phyloP scores from a whole-genome alignment of 2,329 filamentous ascomycete genomes.

The Trichoderma koningiopsis region DNA sequence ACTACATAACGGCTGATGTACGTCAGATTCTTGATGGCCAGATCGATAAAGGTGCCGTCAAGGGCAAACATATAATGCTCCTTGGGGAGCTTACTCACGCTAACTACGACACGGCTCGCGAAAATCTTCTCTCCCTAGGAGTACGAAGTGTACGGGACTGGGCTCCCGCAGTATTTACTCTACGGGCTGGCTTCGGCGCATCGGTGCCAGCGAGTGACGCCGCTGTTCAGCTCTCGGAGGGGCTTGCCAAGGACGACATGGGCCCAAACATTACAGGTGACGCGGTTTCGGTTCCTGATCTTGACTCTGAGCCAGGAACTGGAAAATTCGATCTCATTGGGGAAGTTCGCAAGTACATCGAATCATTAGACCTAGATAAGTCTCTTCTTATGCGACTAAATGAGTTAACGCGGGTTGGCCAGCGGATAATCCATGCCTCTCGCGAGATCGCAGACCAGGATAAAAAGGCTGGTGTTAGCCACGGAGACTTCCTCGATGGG shows the following conservation, averaged over 20 bases:
- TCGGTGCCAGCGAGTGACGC: slow-evolving; percentile 29
- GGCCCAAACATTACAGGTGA: neutral
- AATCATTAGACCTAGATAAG: slow-evolving; percentile 22
- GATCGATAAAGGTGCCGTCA: neutral
- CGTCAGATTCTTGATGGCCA: slow-evolving; percentile 25
- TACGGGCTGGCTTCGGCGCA: slow-evolving; percentile 20
- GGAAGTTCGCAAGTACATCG: slow-evolving; percentile 28
- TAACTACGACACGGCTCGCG: slow-evolving; percentile 29
- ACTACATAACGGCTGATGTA: slow-evolving; percentile 26
- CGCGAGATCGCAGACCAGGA: slow-evolving; percentile 11
- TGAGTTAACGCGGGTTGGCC: slow-evolving; percentile 29
- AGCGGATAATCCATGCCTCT: slow-evolving; percentile 29
- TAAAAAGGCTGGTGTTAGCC: neutral
- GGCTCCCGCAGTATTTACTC: slow-evolving; percentile 12
- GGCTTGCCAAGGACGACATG: neutral
- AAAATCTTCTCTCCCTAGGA: slow-evolving; percentile 28
- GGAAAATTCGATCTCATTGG: slow-evolving; percentile 20
- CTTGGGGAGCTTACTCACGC: slow-evolving; percentile 23
- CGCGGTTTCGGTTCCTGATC: neutral
- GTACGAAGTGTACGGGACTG: slow-evolving; percentile 27
- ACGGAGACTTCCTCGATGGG: slow-evolving; percentile 27
- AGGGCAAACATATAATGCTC: slow-evolving; percentile 30
- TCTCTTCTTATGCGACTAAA: slow-evolving; percentile 26
- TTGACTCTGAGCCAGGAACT: neutral
- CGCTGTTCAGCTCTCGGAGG: slow-evolving; percentile 22